Percentiles rank a stretch among this genome's conserved stretches.
Evolutionary conservation across 108 stramenopile genomes (phyloP).

Genomic region (Cylindrotheca closterium): DNA sequence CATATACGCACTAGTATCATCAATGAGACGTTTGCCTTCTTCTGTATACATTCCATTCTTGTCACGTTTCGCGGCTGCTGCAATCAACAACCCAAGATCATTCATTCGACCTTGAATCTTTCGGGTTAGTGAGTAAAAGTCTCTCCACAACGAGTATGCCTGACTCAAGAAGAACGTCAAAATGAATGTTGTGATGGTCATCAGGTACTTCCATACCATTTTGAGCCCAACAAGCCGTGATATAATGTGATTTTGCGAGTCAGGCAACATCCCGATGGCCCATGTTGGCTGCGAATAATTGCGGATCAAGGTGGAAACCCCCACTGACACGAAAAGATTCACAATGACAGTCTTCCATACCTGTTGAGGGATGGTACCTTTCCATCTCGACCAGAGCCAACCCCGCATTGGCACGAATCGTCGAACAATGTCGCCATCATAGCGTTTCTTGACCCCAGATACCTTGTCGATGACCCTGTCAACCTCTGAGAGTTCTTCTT

Average conservation of each 20-base stretch:
- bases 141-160: slow-evolving; percentile 40
- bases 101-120: slow-evolving; percentile 31
- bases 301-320: neutral
- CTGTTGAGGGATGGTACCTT: slow-evolving; percentile 28
- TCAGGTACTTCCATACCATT: slow-evolving; percentile 40
- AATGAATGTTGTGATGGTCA: slow-evolving; percentile 46
- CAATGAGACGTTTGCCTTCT: slow-evolving; percentile 9
- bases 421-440: slow-evolving; percentile 33
- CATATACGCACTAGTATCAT: slow-evolving; percentile 11
- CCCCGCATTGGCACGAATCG: slow-evolving; percentile 17
- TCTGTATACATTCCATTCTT: slow-evolving; percentile 10
- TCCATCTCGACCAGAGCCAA: slow-evolving; percentile 41
- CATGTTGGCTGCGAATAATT: neutral
- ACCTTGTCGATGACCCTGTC: slow-evolving; percentile 35
- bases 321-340: slow-evolving; percentile 22
- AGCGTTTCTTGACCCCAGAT: slow-evolving; percentile 7
- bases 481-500: slow-evolving; percentile 6
- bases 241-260: slow-evolving; percentile 12
- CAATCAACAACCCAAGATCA: slow-evolving; percentile 28
- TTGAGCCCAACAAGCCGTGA: slow-evolving; percentile 9
- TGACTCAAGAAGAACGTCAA: slow-evolving; percentile 48
- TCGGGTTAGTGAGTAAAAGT: slow-evolving; percentile 22
- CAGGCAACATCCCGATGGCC: slow-evolving; percentile 2
- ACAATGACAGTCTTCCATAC: slow-evolving; percentile 9
- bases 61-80: slow-evolving; percentile 16